Evolutionary conservation across 2,329 filamentous ascomycete genomes (phyloP).

Genomic region (Stagonosporopsis chrysanthemi): DNA sequence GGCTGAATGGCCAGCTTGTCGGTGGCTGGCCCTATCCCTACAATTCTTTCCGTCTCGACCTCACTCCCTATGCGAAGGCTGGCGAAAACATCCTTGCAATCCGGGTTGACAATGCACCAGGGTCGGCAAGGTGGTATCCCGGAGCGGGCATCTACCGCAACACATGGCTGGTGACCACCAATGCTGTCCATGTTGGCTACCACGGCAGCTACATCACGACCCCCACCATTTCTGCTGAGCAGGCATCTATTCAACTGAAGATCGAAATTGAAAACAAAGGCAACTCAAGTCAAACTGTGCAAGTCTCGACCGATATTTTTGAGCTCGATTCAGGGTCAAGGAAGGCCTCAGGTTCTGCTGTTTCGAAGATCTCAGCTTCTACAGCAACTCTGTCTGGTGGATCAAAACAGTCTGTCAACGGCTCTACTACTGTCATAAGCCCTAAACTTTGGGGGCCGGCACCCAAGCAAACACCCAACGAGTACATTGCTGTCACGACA

Average conservation of each 20-base stretch:
- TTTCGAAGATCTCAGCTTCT: constrained; percentile 48
- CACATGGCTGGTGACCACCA: constrained; percentile 61
- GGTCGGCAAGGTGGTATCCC: constrained; percentile 63
- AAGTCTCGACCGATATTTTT: constrained; percentile 54
- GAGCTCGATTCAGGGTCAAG: constrained; percentile 46
- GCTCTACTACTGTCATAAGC: constrained; percentile 47
- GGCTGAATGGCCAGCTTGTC: constrained; percentile 60
- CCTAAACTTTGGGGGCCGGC: constrained; percentile 60
- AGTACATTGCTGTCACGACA: constrained; percentile 58
- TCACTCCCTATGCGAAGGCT: constrained; percentile 53
- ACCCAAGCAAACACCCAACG: constrained; percentile 56
- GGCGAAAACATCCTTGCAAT: constrained; percentile 58
- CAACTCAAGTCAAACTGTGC: constrained; percentile 42
- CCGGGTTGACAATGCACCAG: constrained; percentile 58
- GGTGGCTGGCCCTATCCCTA: constrained; percentile 63
- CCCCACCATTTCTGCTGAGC: constrained; percentile 53
- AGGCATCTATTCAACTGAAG: constrained; percentile 55
- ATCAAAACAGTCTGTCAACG: constrained; percentile 45
- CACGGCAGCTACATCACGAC: constrained; percentile 60
- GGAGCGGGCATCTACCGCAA: constrained; percentile 63
- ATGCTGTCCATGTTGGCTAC: constrained; percentile 56
- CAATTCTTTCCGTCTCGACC: constrained; percentile 60
- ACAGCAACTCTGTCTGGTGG: constrained; percentile 43
- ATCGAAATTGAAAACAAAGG: constrained; percentile 59
- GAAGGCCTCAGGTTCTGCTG: constrained; percentile 25